phyloP scores from a whole-genome alignment of 257 asterid species.

The Solanum stenotomum region DNA sequence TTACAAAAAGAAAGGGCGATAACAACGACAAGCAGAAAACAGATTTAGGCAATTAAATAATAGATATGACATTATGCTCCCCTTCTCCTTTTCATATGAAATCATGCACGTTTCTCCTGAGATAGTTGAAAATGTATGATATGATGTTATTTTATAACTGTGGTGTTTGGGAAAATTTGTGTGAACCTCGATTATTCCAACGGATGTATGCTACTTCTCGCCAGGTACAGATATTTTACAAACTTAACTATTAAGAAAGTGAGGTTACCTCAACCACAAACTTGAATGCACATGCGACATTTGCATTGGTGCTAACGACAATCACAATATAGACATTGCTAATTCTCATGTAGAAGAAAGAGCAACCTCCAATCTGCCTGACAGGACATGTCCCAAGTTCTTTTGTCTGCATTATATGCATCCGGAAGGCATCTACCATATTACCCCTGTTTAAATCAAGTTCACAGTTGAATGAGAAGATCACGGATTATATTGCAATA shows the following conservation, averaged over 20 bases:
- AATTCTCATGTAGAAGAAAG: conserved; percentile 97
- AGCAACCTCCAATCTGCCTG: conserved; percentile 98
- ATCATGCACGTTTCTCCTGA: background rate
- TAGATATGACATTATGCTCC: background rate
- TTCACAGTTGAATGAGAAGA: background rate
- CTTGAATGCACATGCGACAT: conserved; percentile 97
- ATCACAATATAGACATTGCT: conserved; percentile 97
- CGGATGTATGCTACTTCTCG: background rate
- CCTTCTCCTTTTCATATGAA: background rate
- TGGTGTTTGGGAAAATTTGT: background rate
- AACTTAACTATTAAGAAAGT: conserved; percentile 1
- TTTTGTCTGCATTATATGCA: conserved; percentile 97
- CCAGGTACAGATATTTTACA: background rate
- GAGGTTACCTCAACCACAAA: conserved; percentile 93
- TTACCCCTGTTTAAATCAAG: conserved; percentile 61
- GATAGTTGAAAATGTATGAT: background rate
- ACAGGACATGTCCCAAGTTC: conserved; percentile 99
- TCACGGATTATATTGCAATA: background rate
- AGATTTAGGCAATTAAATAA: background rate
- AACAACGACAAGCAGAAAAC: background rate
- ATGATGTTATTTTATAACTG: background rate
- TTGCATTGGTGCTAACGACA: conserved; percentile 98
- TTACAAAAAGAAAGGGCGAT: background rate
- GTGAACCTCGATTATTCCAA: background rate
- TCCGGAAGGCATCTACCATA: conserved; percentile 99